Evolutionary conservation across 805 yeast species (phyloP).

Genomic region (Lachancea kluyveri): DNA sequence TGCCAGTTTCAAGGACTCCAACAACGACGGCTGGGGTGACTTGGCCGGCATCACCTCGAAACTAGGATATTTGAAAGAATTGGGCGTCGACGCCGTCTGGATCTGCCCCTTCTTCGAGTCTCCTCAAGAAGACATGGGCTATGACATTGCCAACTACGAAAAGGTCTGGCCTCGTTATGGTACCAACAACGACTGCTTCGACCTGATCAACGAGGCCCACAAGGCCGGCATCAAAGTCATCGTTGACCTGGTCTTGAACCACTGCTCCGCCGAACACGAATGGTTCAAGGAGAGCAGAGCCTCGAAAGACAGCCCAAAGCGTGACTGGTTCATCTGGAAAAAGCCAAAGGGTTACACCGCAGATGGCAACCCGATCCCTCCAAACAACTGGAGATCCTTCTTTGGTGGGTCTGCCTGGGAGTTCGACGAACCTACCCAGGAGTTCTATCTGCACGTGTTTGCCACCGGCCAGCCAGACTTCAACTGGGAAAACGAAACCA

Average conservation of each 20-base stretch:
- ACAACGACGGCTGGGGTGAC: constrained; percentile 56
- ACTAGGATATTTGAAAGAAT: constrained; percentile 43
- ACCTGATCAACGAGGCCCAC: constrained; percentile 41
- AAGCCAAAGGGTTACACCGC: constrained; percentile 40
- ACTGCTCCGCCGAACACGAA: constrained; percentile 46
- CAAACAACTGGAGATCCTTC: constrained; percentile 49
- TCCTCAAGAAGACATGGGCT: constrained; percentile 59
- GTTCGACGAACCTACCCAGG: constrained; percentile 46
- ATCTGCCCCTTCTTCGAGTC: constrained; percentile 51
- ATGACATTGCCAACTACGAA: constrained; percentile 50
- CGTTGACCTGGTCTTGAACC: constrained; percentile 53
- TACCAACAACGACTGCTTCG: constrained; percentile 45
- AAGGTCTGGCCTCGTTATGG: constrained; percentile 48
- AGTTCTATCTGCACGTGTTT: constrained; percentile 49
- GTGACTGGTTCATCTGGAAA: constrained; percentile 59
- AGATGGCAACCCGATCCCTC: constrained; percentile 44
- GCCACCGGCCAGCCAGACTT: constrained; percentile 54
- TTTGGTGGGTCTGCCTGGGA: constrained; percentile 54
- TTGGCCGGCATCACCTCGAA: constrained; percentile 46
- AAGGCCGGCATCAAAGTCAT: constrained; percentile 45
- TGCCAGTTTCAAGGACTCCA: constrained; percentile 52
- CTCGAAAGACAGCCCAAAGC: constrained; percentile 44
- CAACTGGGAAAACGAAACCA: constrained; percentile 47
- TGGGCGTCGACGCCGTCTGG: constrained; percentile 51
- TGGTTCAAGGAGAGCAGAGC: constrained; percentile 54